A percentile compares a stretch with the other conserved stretches of the same genome.
Conservation (phyloP, 2,329 filamentous ascomycete genomes). For the Fusarium chuoi region DNA sequence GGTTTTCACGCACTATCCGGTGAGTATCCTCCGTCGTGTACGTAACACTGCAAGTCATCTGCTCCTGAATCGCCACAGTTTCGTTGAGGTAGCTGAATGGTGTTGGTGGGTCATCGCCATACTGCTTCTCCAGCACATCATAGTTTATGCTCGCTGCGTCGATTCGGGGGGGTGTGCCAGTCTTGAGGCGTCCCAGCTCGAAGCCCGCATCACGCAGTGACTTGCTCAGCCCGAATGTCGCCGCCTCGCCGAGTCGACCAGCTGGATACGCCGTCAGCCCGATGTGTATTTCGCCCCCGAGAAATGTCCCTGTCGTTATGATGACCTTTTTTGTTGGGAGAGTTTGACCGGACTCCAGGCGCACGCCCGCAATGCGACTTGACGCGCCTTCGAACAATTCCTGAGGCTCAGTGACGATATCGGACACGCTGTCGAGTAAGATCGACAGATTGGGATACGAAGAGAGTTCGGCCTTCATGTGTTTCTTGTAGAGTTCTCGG, state of each 20-base stretch:
- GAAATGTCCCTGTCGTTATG: constrained; percentile 95
- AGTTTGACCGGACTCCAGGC: constrained; percentile 87
- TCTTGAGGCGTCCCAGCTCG: constrained; percentile 89
- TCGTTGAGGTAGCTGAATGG: constrained; percentile 94
- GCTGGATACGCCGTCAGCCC: constrained; percentile 86
- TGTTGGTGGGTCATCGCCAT: constrained; percentile 83
- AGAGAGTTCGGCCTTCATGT: constrained; percentile 89
- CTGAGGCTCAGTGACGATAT: constrained; percentile 76
- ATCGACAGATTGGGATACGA: constrained; percentile 82
- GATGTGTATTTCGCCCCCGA: constrained; percentile 96
- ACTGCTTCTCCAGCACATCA: constrained; percentile 74
- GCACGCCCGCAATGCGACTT: constrained; percentile 83
- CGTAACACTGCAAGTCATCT: constrained; percentile 87
- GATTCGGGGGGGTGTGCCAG: constrained; percentile 90
- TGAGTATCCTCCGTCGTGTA: constrained; percentile 87
- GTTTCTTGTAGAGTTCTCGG: constrained; percentile 83
- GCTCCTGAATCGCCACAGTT: constrained; percentile 78
- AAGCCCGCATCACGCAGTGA: constrained; percentile 91
- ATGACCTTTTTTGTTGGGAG: constrained; percentile 84
- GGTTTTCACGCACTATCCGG: constrained; percentile 83
- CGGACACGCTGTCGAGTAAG: constrained; percentile 87
- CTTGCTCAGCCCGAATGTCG: constrained; percentile 91
- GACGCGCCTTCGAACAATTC: constrained; percentile 55
- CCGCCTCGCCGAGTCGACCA: constrained; percentile 92
- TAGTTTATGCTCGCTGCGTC: constrained; percentile 87